Percentiles rank a stretch among this genome's conserved stretches.
Conservation (phyloP, 2,329 filamentous ascomycete genomes). For the Neofusicoccum sp. region DNA sequence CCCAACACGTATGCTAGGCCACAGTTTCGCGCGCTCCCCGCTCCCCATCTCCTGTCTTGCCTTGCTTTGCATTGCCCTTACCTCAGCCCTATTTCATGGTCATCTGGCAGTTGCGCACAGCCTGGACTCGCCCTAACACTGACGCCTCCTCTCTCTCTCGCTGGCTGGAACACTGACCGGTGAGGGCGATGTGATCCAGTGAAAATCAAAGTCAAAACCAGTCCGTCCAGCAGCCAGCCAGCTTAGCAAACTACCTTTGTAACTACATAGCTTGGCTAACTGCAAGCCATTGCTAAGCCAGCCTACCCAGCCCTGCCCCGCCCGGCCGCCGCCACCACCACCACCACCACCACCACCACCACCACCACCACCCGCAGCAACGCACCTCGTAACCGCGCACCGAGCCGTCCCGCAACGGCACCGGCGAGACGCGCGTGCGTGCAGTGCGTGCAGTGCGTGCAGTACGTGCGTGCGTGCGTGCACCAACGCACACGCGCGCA, state of each 20-base stretch:
- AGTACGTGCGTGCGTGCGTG: background rate
- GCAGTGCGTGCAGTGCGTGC: background rate
- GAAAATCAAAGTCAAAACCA: too few species aligned
- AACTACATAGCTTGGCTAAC: too few species aligned
- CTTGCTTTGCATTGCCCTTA: constrained; percentile 13
- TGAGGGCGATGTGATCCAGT: too few species aligned
- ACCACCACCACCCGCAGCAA: too few species aligned
- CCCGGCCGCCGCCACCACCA: too few species aligned
- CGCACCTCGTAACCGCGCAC: background rate
- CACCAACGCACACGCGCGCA: background rate
- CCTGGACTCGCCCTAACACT: background rate
- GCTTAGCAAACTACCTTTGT: too few species aligned
- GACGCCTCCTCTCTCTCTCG: background rate
- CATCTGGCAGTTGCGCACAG: background rate
- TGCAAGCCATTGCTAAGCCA: too few species aligned
- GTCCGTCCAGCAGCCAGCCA: too few species aligned
- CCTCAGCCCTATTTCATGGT: constrained; percentile 10
- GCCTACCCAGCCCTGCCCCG: too few species aligned
- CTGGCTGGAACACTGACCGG: too few species aligned
- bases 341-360: too few species aligned
- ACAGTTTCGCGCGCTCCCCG: background rate
- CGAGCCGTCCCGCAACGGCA: background rate
- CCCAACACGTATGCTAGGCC: background rate
- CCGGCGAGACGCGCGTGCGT: background rate
- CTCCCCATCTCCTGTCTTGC: background rate